Percentiles rank a stretch among this genome's conserved stretches.
phyloP scores from a whole-genome alignment of 495 filamentous ascomycete species.

The Xylaria acuta region DNA sequence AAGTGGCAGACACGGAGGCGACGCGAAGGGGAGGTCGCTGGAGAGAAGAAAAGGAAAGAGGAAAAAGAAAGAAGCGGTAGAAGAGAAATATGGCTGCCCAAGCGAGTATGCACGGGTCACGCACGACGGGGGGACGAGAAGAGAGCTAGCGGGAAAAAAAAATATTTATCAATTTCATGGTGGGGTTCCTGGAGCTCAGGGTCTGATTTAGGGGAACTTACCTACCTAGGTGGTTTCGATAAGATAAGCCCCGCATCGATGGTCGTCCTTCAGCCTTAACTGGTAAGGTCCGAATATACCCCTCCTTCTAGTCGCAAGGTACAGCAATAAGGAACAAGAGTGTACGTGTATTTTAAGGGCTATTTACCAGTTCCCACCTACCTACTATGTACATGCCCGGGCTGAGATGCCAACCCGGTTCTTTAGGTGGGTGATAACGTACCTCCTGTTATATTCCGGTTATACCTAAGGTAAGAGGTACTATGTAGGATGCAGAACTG shows the following conservation, averaged over 20 bases:
- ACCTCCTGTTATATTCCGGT: no score
- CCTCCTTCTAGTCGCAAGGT: background rate
- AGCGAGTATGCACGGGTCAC: conserved; percentile 20
- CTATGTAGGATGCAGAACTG: no score
- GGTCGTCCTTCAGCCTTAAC: no score
- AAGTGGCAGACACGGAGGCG: conserved; percentile 10
- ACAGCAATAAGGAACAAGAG: background rate
- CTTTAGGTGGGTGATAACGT: no score
- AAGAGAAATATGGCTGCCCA: conserved; percentile 18
- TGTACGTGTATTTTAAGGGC: no score
- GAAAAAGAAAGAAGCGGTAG: background rate
- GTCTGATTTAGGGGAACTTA: background rate
- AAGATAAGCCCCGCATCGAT: conserved; percentile 22
- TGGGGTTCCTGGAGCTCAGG: conserved; percentile 20
- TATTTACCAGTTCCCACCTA: no score
- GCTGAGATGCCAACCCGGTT: no score
- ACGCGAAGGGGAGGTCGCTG: conserved; percentile 2
- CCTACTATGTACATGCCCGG: no score
- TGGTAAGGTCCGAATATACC: background rate
- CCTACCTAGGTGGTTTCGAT: background rate
- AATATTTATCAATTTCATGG: conserved; percentile 24
- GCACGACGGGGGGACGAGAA: conserved; percentile 4
- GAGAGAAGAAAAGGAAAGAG: background rate
- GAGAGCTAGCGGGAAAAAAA: conserved; percentile 20
- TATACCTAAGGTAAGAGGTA: no score